Evolutionary conservation across 352 stramenopile species (phyloP).

Genomic region (Phytopythium montanum): DNA sequence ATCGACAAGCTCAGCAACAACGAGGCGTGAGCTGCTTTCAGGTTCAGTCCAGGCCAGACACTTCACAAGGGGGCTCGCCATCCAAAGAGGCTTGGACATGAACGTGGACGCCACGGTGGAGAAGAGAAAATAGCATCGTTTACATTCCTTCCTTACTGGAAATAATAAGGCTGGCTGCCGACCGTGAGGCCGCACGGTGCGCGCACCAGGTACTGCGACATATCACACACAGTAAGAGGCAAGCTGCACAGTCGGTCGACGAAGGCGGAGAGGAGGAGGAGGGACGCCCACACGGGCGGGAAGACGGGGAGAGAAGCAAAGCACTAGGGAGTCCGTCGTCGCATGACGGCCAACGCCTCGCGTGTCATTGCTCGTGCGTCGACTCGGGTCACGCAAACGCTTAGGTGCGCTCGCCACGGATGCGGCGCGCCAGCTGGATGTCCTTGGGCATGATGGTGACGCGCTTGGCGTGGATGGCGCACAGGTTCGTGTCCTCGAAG

Average conservation of each 20-base stretch:
- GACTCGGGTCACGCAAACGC: neutral
- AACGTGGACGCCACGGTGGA: neutral
- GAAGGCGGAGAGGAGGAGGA: slow-evolving; percentile 12
- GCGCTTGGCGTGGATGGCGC: slow-evolving; percentile 94
- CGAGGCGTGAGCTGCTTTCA: slow-evolving; percentile 34
- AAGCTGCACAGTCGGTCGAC: slow-evolving; percentile 23
- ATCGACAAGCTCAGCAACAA: slow-evolving; percentile 90
- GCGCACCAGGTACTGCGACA: slow-evolving; percentile 33
- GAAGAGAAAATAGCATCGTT: neutral
- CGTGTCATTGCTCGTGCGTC: neutral
- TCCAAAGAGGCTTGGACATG: neutral
- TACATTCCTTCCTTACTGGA: slow-evolving; percentile 29
- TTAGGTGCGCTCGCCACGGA: slow-evolving; percentile 89
- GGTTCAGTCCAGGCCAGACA: too few relatives aligned
- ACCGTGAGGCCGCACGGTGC: slow-evolving; percentile 24
- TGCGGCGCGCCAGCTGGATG: slow-evolving; percentile 92
- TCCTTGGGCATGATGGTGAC: slow-evolving; percentile 98
- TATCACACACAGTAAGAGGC: slow-evolving; percentile 34
- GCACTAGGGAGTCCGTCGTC: neutral
- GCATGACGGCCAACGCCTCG: too few relatives aligned
- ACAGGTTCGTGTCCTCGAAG: slow-evolving; percentile 96
- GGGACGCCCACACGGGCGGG: neutral
- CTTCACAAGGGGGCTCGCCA: too few relatives aligned
- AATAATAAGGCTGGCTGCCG: slow-evolving; percentile 50
- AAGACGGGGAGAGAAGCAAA: neutral